phyloP scores from a whole-genome alignment of 2,329 filamentous ascomycete genomes.

The Aureobasidium lini region DNA sequence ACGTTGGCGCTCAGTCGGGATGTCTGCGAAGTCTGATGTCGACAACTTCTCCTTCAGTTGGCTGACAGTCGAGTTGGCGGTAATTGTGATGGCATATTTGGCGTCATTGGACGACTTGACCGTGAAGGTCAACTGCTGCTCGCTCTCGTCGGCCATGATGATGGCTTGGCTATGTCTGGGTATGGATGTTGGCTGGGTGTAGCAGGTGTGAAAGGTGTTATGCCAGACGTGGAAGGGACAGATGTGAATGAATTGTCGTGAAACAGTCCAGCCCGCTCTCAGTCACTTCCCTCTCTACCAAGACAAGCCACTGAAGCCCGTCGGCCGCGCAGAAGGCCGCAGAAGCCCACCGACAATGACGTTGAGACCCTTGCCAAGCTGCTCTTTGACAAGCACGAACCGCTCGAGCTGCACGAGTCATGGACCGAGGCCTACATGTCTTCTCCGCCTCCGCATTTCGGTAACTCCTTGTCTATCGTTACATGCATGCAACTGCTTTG shows the following conservation, averaged over 20 bases:
- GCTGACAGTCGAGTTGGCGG: conserved; percentile 65
- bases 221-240: not conserved
- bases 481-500: not conserved
- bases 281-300: not conserved
- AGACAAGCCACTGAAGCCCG: not conserved
- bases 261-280: not conserved
- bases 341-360: conserved; percentile 7
- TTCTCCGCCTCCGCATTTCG: conserved; percentile 7
- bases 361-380: not conserved
- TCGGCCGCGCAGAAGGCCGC: not conserved
- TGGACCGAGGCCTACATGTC: not conserved
- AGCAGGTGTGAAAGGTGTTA: not conserved
- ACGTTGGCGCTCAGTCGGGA: conserved; percentile 80
- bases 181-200: not conserved
- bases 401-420: not conserved
- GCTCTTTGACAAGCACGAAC: too few species aligned
- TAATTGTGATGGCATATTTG: conserved; percentile 75
- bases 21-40: conserved; percentile 71
- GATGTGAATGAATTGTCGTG: not conserved
- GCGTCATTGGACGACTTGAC: conserved; percentile 93
- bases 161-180: not conserved
- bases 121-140: conserved; percentile 84
- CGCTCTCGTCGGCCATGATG: conserved; percentile 55
- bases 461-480: not conserved
- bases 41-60: conserved; percentile 89